Conservation (phyloP, 2,329 filamentous ascomycete species). For the Penicillium hesseltinei region DNA sequence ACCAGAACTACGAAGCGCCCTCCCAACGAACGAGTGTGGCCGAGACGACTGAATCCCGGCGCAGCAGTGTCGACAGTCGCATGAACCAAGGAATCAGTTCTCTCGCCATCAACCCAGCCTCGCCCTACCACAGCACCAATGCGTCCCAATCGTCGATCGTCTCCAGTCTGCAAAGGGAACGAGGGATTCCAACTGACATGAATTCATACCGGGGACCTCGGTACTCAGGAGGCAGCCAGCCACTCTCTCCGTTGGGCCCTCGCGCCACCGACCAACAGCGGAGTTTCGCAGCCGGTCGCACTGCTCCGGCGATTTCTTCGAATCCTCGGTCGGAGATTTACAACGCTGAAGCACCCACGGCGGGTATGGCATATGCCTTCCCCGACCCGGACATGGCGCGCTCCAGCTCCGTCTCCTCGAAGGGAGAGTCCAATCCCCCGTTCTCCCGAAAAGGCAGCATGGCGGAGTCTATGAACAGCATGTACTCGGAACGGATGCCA, state of each 20-base stretch:
- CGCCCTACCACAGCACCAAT: slow-evolving; percentile 49
- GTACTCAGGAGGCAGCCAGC: slow-evolving; percentile 38
- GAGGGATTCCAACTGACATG: slow-evolving; percentile 43
- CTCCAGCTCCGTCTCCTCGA: slow-evolving; percentile 38
- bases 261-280: slow-evolving; percentile 40
- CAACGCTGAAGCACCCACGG: slow-evolving; percentile 50
- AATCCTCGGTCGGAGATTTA: slow-evolving; percentile 52
- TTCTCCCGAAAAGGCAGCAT: slow-evolving; percentile 48
- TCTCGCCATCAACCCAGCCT: slow-evolving; percentile 47
- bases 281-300: slow-evolving; percentile 45
- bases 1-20: slow-evolving; percentile 56
- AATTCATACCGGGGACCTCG: slow-evolving; percentile 42
- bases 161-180: slow-evolving; percentile 43
- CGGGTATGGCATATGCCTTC: slow-evolving; percentile 52
- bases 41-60: slow-evolving; percentile 48
- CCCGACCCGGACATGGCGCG: slow-evolving; percentile 48
- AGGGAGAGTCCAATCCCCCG: slow-evolving; percentile 32
- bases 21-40: slow-evolving; percentile 44
- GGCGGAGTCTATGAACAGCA: slow-evolving; percentile 49
- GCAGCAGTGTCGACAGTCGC: slow-evolving; percentile 51
- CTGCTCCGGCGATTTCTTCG: slow-evolving; percentile 49
- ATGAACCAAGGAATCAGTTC: slow-evolving; percentile 51
- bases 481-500: slow-evolving; percentile 48
- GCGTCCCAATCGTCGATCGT: slow-evolving; percentile 48
- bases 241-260: slow-evolving; percentile 43